phyloP scores from a whole-genome alignment of 2,329 filamentous ascomycete species.

The Calonectria naviculata region DNA sequence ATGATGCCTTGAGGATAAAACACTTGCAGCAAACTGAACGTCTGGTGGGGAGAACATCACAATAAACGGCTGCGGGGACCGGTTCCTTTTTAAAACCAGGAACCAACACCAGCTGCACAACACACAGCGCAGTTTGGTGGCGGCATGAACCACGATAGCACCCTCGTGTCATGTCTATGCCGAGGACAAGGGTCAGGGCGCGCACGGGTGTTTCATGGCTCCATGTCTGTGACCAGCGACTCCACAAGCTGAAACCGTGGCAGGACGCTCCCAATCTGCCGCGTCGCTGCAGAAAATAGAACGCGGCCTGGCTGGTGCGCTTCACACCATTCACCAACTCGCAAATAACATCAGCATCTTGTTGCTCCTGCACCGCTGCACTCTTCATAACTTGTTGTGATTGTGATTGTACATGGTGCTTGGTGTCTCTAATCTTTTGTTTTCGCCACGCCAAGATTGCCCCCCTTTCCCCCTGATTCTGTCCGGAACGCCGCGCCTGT shows the following conservation, averaged over 20 bases:
- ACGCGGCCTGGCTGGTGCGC: not conserved
- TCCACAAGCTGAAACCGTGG: constrained; percentile 38
- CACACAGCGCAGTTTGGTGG: too few relatives aligned
- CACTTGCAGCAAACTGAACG: not conserved
- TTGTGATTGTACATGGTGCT: not conserved
- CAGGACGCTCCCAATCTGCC: not conserved
- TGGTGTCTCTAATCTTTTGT: constrained; percentile 28
- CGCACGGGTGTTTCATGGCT: constrained; percentile 39
- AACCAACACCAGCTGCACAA: too few relatives aligned
- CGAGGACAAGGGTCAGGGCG: constrained; percentile 24
- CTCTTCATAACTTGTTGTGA: not conserved
- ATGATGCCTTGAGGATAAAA: not conserved
- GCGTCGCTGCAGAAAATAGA: constrained; percentile 11
- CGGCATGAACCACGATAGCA: constrained; percentile 21
- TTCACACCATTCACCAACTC: too few relatives aligned
- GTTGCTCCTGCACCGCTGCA: not conserved
- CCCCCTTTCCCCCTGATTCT: constrained; percentile 18
- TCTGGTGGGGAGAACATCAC: not conserved
- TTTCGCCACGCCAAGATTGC: not conserved
- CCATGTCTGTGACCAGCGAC: constrained; percentile 17
- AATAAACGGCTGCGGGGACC: not conserved
- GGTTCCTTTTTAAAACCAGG: constrained; percentile 26
- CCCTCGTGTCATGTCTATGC: constrained; percentile 31
- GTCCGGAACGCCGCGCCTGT: constrained; percentile 34
- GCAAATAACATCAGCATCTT: not conserved